Base-by-base conservation (phyloP, 441 rosid genomes). In the Kokia cookei region DNA sequence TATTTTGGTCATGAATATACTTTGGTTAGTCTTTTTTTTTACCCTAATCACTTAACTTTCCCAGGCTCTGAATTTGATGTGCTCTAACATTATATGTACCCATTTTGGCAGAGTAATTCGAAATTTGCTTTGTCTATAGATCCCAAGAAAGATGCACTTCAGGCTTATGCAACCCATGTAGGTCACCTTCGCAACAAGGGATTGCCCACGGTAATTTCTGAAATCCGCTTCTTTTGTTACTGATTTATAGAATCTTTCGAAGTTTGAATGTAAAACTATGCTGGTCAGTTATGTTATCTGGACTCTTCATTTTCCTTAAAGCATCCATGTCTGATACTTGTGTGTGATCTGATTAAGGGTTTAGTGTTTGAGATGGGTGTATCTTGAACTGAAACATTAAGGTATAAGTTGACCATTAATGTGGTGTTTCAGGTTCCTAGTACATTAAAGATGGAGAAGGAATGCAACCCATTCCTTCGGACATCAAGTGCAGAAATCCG, bases 1-100 rank as follows among this genome's bases (percentile, higher is more conserved):
- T 94, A 91, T 74, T 94, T 94, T 4, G 91, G 99, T 70, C 97
- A 92, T 43, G 99, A 94, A 76, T 90, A 94, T 76, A 94, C 98
- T 32, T 82, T 91, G 90, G 99, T 94, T 76, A 78, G 96, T 84
- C 61, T 42, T 15, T 29, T 72, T 59, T 11, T 32, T 47, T 17
- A 7, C 42, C 27, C n/a, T 43, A 37, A 47, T 59, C 68, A 19
- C 27, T 51, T 14, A 12, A 15, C 58, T 59, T n/a, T 74, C 40
- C 26, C 12, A 70, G 75, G 53, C 29, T 74, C 19, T 43, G 71
- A 64, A 32, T 8, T 61, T 12, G 9, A 1, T 59, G 57, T 50
- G 50, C 74, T 35, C 67, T 79, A 69, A 72, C 63, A 48, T 19
- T 70, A 75, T 65, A 74, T 40, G 9, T 48, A 13, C 59, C 14